Percentiles rank a stretch among this genome's conserved stretches.
Evolutionary conservation across 1,284 basidiomycete genomes (phyloP).

Genomic region (Rhodotorula sp.): DNA sequence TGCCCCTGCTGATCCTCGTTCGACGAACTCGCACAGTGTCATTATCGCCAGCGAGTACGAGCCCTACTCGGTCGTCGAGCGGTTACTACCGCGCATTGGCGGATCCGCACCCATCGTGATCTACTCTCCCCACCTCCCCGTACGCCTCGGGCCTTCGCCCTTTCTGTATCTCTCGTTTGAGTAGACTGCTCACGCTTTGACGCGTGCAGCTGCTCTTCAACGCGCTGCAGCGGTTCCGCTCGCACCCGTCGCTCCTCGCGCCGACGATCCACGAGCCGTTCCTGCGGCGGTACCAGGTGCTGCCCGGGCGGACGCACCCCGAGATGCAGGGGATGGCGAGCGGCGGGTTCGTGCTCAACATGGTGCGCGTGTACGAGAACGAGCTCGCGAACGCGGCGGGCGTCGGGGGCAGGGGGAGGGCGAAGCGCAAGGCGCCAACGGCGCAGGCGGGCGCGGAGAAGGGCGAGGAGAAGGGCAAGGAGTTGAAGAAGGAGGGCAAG

Average conservation of each 20-base stretch:
- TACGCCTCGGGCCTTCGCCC: neutral
- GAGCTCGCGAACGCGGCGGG: conserved; percentile 23
- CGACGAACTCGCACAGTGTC: conserved; percentile 58
- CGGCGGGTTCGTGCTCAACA: conserved; percentile 81
- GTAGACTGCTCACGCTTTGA: neutral
- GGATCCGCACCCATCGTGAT: conserved; percentile 86
- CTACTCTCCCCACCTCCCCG: conserved; percentile 29
- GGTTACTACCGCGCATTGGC: conserved; percentile 70
- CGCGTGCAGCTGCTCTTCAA: conserved; percentile 64
- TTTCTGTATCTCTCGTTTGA: neutral
- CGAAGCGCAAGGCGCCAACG: neutral
- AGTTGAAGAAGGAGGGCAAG: neutral
- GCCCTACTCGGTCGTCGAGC: conserved; percentile 75
- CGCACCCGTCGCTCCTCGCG: conserved; percentile 68
- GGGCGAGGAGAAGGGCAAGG: neutral
- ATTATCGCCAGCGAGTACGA: conserved; percentile 84
- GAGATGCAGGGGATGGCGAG: conserved; percentile 88
- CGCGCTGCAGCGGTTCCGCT: conserved; percentile 70
- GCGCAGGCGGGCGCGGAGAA: neutral
- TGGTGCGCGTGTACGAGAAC: conserved; percentile 41
- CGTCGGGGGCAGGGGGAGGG: conserved; percentile 3
- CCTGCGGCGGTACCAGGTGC: conserved; percentile 87
- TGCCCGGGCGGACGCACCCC: conserved; percentile 94
- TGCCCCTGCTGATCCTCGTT: neutral
- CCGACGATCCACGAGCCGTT: conserved; percentile 84